Evolutionary conservation across 352 stramenopile genomes (phyloP).

Genomic region (Phytophthora sp.): DNA sequence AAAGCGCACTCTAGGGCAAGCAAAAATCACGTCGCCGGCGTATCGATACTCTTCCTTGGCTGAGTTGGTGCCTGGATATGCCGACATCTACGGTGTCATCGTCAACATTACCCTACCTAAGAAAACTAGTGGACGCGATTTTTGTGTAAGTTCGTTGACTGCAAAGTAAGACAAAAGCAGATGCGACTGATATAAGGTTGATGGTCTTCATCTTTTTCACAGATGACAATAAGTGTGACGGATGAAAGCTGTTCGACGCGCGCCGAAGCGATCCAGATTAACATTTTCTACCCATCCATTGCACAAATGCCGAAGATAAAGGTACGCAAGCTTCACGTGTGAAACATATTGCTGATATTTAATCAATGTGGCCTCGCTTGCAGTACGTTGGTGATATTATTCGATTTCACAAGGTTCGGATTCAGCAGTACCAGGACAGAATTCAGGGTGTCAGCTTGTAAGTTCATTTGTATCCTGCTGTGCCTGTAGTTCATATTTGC

Average conservation of each 20-base stretch:
- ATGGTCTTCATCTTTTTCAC: not conserved
- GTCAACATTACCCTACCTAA: constrained; percentile 81
- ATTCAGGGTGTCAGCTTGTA: constrained; percentile 67
- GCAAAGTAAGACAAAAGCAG: no score
- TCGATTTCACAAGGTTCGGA: constrained; percentile 77
- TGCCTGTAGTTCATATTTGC: no score
- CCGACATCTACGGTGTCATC: constrained; percentile 72
- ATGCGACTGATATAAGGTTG: not conserved
- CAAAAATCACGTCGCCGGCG: constrained; percentile 24
- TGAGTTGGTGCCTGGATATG: constrained; percentile 62
- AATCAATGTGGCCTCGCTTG: not conserved
- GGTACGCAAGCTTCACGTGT: constrained; percentile 27
- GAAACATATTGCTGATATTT: not conserved
- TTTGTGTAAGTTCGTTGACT: constrained; percentile 57
- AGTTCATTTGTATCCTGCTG: constrained; percentile 7
- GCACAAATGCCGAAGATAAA: constrained; percentile 67
- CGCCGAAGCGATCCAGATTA: constrained; percentile 61
- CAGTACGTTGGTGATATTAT: constrained; percentile 80
- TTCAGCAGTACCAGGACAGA: constrained; percentile 64
- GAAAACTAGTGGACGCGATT: constrained; percentile 60
- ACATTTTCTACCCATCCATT: constrained; percentile 69
- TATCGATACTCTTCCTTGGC: constrained; percentile 70
- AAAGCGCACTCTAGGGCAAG: constrained; percentile 57
- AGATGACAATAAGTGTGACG: constrained; percentile 78
- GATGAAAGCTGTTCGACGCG: constrained; percentile 67